Conservation (phyloP, 2,329 filamentous ascomycete genomes). For the Claviceps quebecensis region DNA sequence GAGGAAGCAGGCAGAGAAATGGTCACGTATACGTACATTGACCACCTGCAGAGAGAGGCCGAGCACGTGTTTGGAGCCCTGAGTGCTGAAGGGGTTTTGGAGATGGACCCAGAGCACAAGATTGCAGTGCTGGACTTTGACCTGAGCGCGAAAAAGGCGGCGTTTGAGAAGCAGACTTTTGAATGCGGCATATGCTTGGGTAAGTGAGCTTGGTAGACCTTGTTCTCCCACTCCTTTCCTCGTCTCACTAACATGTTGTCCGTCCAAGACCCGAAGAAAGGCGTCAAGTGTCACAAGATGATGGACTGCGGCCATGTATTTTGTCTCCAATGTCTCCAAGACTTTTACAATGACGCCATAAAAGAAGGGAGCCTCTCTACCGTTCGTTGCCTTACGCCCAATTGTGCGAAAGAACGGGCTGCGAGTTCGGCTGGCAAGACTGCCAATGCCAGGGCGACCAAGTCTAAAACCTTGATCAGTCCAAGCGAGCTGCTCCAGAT, state of each 20-base stretch:
- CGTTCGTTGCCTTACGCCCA: slow-evolving; percentile 67
- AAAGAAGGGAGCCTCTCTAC: slow-evolving; percentile 66
- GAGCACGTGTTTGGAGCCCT: slow-evolving; percentile 48
- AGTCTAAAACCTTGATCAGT: slow-evolving; percentile 54
- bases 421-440: slow-evolving; percentile 5
- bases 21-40: slow-evolving; percentile 49
- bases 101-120: slow-evolving; percentile 44
- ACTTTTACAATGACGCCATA: slow-evolving; percentile 84
- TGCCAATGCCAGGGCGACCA: slow-evolving; percentile 26
- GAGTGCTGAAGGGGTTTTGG: slow-evolving; percentile 30
- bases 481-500: slow-evolving; percentile 77
- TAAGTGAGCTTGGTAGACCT: slow-evolving; percentile 16
- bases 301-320: slow-evolving; percentile 82
- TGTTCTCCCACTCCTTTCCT: neutral
- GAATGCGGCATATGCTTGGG: slow-evolving; percentile 74
- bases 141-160: slow-evolving; percentile 54
- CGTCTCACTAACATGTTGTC: neutral
- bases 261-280: slow-evolving; percentile 69
- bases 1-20: slow-evolving; percentile 45
- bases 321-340: slow-evolving; percentile 71
- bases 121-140: slow-evolving; percentile 67
- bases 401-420: slow-evolving; percentile 54
- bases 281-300: slow-evolving; percentile 65
- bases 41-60: slow-evolving; percentile 44
- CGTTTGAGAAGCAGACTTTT: slow-evolving; percentile 74